Conservation (phyloP, 2,329 filamentous ascomycete genomes). For the Cladosporium austrohemisphaericum region DNA sequence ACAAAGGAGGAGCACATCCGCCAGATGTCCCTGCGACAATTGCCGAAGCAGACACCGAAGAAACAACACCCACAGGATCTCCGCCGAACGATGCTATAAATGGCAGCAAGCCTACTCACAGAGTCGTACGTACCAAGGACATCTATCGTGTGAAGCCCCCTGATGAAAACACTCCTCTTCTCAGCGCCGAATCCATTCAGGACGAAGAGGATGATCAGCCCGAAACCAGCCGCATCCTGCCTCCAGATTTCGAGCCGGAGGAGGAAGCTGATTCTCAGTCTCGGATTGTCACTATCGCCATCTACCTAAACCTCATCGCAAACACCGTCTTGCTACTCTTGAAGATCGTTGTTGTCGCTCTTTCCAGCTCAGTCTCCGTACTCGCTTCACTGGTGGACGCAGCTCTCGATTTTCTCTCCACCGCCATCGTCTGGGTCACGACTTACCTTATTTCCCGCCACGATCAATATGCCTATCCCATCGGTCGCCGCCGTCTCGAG, state of each 20-base stretch:
- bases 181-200: conserved; percentile 43
- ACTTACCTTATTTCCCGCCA: conserved; percentile 69
- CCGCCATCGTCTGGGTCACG: conserved; percentile 75
- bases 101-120: conserved; percentile 29
- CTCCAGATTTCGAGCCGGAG: conserved; percentile 64
- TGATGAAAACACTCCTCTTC: conserved; percentile 61
- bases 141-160: conserved; percentile 70
- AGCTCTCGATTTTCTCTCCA: conserved; percentile 74
- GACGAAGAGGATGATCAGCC: conserved; percentile 43
- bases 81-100: conserved; percentile 15
- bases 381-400: conserved; percentile 76
- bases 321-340: conserved; percentile 71
- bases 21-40: conserved; percentile 68
- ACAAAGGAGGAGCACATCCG: conserved; percentile 6
- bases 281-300: conserved; percentile 76
- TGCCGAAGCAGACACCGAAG: conserved; percentile 60
- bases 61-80: conserved; percentile 41
- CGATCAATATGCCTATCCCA: conserved; percentile 72
- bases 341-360: conserved; percentile 72
- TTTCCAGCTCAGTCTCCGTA: conserved; percentile 78
- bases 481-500: conserved; percentile 72
- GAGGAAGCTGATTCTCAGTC: conserved; percentile 72
- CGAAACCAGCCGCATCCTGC: conserved; percentile 44
- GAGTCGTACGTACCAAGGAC: conserved; percentile 75
- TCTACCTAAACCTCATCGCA: conserved; percentile 78